Conservation (phyloP, 2,329 filamentous ascomycete species). For the Diaporthe sp. region DNA sequence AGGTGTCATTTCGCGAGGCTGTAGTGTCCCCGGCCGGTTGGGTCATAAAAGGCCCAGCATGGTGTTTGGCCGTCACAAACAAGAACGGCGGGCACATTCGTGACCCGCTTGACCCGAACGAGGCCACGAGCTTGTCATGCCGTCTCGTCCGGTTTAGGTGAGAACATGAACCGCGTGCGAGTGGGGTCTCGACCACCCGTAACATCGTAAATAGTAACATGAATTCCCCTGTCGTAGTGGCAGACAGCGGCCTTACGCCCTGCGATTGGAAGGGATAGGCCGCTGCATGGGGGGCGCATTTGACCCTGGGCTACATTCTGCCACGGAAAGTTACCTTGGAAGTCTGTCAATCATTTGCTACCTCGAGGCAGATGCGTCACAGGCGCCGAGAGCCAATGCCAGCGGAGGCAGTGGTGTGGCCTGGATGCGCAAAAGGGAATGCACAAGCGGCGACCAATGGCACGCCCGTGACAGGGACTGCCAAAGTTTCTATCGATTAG, state of each 20-base stretch:
- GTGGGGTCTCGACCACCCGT: constrained; percentile 16
- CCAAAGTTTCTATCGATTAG: constrained; percentile 31
- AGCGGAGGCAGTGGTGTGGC: constrained; percentile 2
- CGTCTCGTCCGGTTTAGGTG: constrained; percentile 3
- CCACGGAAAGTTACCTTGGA: constrained; percentile 18
- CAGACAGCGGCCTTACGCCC: constrained; percentile 22
- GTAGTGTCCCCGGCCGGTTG: not conserved
- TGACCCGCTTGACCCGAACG: constrained; percentile 8
- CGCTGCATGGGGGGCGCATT: constrained; percentile 19
- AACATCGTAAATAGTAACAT: constrained; percentile 24
- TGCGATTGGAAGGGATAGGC: constrained; percentile 31
- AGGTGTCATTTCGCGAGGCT: constrained; percentile 26
- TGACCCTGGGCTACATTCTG: constrained; percentile 23
- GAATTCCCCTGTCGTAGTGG: constrained; percentile 2
- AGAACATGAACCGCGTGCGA: constrained; percentile 24
- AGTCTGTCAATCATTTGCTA: not conserved
- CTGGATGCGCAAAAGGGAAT: not conserved
- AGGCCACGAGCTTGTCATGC: constrained; percentile 26
- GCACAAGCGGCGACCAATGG: constrained; percentile 32
- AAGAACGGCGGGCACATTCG: not conserved
- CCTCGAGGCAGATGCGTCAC: constrained; percentile 2
- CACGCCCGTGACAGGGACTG: constrained; percentile 30
- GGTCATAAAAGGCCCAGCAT: not conserved
- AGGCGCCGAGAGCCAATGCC: constrained; percentile 5
- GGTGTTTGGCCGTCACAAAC: constrained; percentile 8